Evolutionary conservation across 805 yeast species (phyloP), one percentile per base, ranked within the genome.

Genomic region (Blastobotrys muscicola): DNA sequence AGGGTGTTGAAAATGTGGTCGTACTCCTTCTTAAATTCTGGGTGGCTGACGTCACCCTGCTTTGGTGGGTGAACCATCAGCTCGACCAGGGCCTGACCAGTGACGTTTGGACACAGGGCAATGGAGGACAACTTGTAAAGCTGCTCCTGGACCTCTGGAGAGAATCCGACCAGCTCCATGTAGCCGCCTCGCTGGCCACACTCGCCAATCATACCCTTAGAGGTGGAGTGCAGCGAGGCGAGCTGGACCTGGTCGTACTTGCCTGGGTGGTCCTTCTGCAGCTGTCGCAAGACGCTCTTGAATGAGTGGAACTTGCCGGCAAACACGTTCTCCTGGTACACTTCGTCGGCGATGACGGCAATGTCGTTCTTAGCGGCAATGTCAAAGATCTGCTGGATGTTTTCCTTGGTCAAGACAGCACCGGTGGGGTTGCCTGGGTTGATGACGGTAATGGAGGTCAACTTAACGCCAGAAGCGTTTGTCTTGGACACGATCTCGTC

Each of bases 351-450:
- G 50, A 92, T 82, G 41, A 92, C 72, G 2, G 87, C 90, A 11
- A 92, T 62, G 36, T 94, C 87, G 52, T 86, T 67, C 58, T 81
- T 80, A 12, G 95, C 94, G 29, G 96, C 95, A 45, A 90, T 74
- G 33, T 74, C 70, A 45, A 92, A 69, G 43, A 92, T 72, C 36
- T 79, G 81, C 35, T 70, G 76, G 57, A 92, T 86, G 49, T 80
- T 78, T 4, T 73, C 74, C 41, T 69, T 70, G 8, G 74, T 62
- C 46, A 92, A 69, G 43, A 87, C 78, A 1, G 95, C 75, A 36
- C 99, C 99, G 0, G 99, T 92, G 50, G 99, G 99, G 65, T 92
- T 92, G 45, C 99, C 97, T 1, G 99, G 99, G 67, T 92, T 92
- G 58, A 92, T 92, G 11, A 92, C 85, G 2, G 90, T 97, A 43